phyloP scores from a whole-genome alignment of 495 filamentous ascomycete genomes.

The Hypoxylon intermedium region DNA sequence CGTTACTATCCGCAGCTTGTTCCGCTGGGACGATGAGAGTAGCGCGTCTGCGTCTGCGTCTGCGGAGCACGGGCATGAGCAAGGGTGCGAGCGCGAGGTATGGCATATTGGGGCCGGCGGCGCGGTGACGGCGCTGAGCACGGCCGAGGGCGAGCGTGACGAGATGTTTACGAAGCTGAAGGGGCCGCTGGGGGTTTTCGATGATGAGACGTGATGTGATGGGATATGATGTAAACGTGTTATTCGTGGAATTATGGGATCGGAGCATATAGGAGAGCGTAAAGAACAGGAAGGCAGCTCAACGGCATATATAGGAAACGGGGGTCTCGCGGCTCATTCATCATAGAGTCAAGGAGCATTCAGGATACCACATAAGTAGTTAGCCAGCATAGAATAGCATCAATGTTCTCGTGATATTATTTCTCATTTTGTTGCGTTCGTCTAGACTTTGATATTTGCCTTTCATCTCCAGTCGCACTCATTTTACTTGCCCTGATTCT shows the following conservation, averaged over 20 bases:
- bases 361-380: conserved; percentile 8
- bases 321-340: conserved; percentile 29
- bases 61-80: conserved; percentile 19
- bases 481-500: no score
- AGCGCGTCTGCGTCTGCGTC: no score
- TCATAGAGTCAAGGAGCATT: conserved; percentile 25
- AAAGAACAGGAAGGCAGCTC: background rate
- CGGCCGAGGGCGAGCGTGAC: conserved; percentile 78
- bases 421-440: conserved; percentile 2
- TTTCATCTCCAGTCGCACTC: background rate
- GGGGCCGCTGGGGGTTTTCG: conserved; percentile 67
- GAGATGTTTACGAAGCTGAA: conserved; percentile 88
- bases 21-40: conserved; percentile 67
- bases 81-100: conserved; percentile 48
- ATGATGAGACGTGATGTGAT: conserved; percentile 43
- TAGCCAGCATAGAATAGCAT: conserved; percentile 4
- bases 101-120: conserved; percentile 91
- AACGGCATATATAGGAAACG: background rate
- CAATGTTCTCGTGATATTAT: background rate
- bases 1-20: conserved; percentile 82
- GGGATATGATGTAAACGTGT: background rate
- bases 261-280: background rate
- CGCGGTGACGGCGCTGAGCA: conserved; percentile 83
- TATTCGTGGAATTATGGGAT: background rate
- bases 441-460: background rate